A percentile compares a stretch with the other conserved stretches of the same genome.
Conservation (phyloP, 2,329 filamentous ascomycete species). For the Microsporum ferrugineum region DNA sequence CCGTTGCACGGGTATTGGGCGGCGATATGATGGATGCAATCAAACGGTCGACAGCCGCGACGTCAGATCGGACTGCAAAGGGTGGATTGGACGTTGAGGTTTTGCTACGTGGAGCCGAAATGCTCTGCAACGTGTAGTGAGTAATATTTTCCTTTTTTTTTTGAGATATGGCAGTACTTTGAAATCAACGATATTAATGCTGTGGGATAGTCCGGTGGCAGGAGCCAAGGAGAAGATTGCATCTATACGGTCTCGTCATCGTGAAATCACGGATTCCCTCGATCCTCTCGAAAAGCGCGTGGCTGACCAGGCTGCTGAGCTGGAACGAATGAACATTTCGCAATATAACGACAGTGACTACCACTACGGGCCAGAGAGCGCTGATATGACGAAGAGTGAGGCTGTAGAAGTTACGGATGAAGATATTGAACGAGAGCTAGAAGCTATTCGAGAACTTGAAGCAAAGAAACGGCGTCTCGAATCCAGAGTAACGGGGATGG, state of each 20-base stretch:
- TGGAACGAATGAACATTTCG: constrained; percentile 58
- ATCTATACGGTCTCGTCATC: constrained; percentile 57
- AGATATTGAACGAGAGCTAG: constrained; percentile 37
- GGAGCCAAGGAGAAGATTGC: constrained; percentile 69
- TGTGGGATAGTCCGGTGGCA: constrained; percentile 50
- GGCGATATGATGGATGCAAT: constrained; percentile 78
- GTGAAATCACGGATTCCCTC: constrained; percentile 60
- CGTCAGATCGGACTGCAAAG: constrained; percentile 40
- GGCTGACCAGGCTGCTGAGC: constrained; percentile 58
- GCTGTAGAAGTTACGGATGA: constrained; percentile 29
- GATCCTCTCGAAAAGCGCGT: constrained; percentile 72
- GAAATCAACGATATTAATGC: background rate
- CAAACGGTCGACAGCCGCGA: constrained; percentile 45
- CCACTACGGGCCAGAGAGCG: constrained; percentile 13
- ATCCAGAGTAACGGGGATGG: constrained; percentile 55
- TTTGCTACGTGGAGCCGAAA: constrained; percentile 75
- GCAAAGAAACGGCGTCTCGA: constrained; percentile 51
- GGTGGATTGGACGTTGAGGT: constrained; percentile 79
- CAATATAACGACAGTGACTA: constrained; percentile 46
- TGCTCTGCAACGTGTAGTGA: constrained; percentile 74
- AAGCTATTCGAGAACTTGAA: constrained; percentile 51
- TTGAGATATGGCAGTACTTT: background rate
- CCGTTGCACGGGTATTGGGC: constrained; percentile 80
- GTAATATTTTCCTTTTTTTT: constrained; percentile 16
- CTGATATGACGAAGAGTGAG: background rate